Evolutionary conservation across 371 early-diverging fungal species (phyloP).

Genomic region (Polyrhizophydium stewartii): DNA sequence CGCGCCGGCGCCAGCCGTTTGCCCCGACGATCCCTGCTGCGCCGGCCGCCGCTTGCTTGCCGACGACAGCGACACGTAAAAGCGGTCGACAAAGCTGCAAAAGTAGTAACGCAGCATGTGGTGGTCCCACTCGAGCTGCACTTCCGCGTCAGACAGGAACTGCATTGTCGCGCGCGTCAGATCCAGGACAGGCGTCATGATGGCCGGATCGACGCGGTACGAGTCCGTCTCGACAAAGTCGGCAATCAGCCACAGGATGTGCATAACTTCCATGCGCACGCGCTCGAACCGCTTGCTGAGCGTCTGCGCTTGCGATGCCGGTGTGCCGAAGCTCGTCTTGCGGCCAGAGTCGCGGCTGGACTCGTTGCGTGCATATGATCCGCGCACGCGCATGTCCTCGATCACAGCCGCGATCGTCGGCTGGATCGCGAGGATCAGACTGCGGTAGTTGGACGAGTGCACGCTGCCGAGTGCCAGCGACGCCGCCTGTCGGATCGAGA

Average conservation of each 20-base stretch:
- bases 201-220: conserved; percentile 56
- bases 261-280: conserved; percentile 68
- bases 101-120: conserved; percentile 82
- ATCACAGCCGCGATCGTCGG: conserved; percentile 55
- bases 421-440: conserved; percentile 64
- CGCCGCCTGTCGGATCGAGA: conserved; percentile 65
- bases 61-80: conserved; percentile 61
- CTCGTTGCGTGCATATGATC: no score
- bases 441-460: conserved; percentile 62
- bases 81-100: conserved; percentile 76
- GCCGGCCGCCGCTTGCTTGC: neutral
- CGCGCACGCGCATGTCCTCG: conserved; percentile 56
- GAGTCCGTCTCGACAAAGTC: conserved; percentile 56
- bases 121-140: conserved; percentile 83
- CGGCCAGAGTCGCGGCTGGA: neutral
- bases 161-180: conserved; percentile 21
- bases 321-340: conserved; percentile 9
- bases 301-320: conserved; percentile 6
- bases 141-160: conserved; percentile 45
- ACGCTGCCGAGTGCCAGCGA: conserved; percentile 68
- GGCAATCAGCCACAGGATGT: conserved; percentile 68
- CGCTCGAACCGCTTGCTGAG: conserved; percentile 52
- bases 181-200: conserved; percentile 57
- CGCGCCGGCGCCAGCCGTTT: neutral
- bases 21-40: neutral